Evolutionary conservation across 2,329 filamentous ascomycete species (phyloP), one percentile per base, ranked within the genome.

Genomic region (Dissoconium aciculare): DNA sequence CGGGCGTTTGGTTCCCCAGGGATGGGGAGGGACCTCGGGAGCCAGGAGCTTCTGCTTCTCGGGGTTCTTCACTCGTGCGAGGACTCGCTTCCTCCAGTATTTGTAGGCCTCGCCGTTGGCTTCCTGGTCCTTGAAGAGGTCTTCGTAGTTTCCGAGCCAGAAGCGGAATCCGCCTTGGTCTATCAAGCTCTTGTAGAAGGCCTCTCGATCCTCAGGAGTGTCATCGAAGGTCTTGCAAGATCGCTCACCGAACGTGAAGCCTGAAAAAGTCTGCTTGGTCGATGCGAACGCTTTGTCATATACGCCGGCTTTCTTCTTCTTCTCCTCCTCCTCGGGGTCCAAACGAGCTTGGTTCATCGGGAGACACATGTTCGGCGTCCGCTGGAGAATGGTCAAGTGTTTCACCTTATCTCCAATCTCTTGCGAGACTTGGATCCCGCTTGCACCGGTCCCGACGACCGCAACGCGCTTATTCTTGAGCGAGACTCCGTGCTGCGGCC

Each of bases 321-420:
- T 44, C 14, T 67, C 53, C 42, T 76, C 67, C 37, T 71, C 64
- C 34, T 64, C 57, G 8, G 48, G 53, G 1, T 59, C 63, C 15
- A 74, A 53, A 1, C 53, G 24, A 2, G 57, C 53, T 34, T 65
- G 62, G 2, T 63, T 58, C 69, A 79, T 75, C 0, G 73, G 72
- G 0, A 78, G 43, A 0, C 69, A 70, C 5, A 75, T 55, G 35
- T 78, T 79, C 0, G 75, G 74, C 1, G 72, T 78, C 3, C 75
- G 64, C 43, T 78, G 72, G 49, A 78, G 77, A 19, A 79, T 68
- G 3, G 56, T 62, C 1, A 79, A 40, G 2, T 64, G 35, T 13
- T 36, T 42, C 3, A 43, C 42, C 33, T 19, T 47, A 52, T 4
- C 57, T 2, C 63, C 67, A 50, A 66, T 67, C 31, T 69, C 71